Evolutionary conservation across 768 basidiomycete species (phyloP), one percentile per base, ranked within the genome.

Genomic region (Serendipita vermifera): DNA sequence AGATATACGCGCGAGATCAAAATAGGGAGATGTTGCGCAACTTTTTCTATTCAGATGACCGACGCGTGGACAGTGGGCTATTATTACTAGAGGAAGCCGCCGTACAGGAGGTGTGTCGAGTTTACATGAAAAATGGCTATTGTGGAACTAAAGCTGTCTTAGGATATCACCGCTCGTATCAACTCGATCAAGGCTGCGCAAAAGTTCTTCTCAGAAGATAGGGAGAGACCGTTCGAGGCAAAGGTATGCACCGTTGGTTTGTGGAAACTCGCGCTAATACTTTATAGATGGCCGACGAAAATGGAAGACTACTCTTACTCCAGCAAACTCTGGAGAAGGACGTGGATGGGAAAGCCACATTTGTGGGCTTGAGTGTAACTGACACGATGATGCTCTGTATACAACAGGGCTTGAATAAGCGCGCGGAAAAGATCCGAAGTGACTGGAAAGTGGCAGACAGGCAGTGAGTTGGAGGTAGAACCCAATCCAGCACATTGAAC

Each of bases 401-500:
- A 17, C 65, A 85, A 32, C 87, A 86, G 56, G 85, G 83, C 9
- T 75, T 93, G 73, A 70, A 78, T 17, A 98, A 93, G 70, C 77
- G 81, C 58, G 96, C 92, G 0, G 96, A 99, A 64, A 89, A 85
- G 64, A 68, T 94, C 58, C 83, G 85, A 65, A 73, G 75, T 1
- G 94, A 97, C 61, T 98, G 90, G 74, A 93, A 87, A 65, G 87
- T 99, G 1, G 80, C 91, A 0, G 96, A 98, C 65, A 98, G 93
- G 72, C 75, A 94, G 92, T 91, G 54, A 27, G 77, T 57, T 14
- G 11, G 5, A 39, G 35, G 31, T 3, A 7, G 14, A n/a, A n/a
- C n/a, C n/a, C n/a, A n/a, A n/a, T n/a, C n/a, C n/a, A n/a, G n/a
- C n/a, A n/a, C n/a, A n/a, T n/a, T n/a, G n/a, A n/a, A n/a, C n/a